Base-by-base conservation (phyloP, 1,284 basidiomycete species). In the Grifola frondosa region DNA sequence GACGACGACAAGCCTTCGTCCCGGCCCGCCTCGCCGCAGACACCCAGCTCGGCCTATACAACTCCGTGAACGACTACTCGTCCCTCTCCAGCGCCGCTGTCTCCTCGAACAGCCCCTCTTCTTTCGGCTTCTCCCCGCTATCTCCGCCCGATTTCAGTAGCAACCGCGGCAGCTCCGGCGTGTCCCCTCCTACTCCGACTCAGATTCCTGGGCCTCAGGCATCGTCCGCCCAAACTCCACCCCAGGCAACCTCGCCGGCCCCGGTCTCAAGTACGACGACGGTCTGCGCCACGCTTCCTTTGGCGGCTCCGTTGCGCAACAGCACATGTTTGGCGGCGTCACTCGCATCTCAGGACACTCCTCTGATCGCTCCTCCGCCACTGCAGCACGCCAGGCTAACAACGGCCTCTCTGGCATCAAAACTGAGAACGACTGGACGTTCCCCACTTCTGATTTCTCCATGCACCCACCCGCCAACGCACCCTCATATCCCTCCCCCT, bases 341-440 rank as follows among this genome's bases (percentile, higher is more conserved):
- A 74, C 77, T 61, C 84, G 84, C 61, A 84, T 85, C 58, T 77
- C 82, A 56, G 80, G 75, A 52, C 82, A 84, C 60, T 71, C 42
- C 24, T 26, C 52, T 52, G 80, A 83, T 69, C 78, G 77, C 61
- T 75, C 78, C 37, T 49, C 63, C 39, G 52, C 55, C 37, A 50
- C 58, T 40, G 39, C 56, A 40, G 49, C 58, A 49, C 55, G 54
- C 25, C 46, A 53, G 12, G 35, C 53, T 33, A 43, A 53, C 23
- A 58, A 57, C 37, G 45, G 52, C 13, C 44, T 57, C 43, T 26
- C 50, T n/a, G 16, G 39, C n/a, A 52, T 63, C 49, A 64, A 64
- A 54, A 48, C 54, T 32, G 61, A 67, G 53, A 63, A 63, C 37
- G 73, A 74, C 33, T 75, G 73, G 74, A 58, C 53, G 59, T 77